A percentile compares a stretch with the other conserved stretches of the same genome.
Conservation (phyloP, 306 rosid genomes). For the Gillenia trifoliata region DNA sequence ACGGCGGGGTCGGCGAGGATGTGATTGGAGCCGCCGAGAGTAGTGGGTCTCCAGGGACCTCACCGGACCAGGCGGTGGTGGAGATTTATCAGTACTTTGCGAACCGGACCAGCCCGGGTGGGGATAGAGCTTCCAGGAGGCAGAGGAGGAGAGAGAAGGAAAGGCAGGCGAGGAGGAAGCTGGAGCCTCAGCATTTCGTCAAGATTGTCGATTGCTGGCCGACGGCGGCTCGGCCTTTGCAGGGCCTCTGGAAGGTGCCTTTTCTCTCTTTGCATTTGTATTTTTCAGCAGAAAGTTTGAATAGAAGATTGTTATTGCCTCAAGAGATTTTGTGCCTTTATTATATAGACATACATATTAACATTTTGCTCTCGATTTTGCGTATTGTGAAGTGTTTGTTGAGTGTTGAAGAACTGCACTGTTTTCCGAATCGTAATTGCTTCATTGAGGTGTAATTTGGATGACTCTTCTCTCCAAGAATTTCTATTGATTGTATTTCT, state of each 20-base stretch:
- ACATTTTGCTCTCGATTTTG: background rate
- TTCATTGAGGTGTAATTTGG: too few relatives aligned
- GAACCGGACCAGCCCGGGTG: slow-evolving; percentile 71
- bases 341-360: background rate
- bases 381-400: background rate
- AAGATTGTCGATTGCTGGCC: slow-evolving; percentile 84
- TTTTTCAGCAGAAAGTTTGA: slow-evolving; percentile 1
- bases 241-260: slow-evolving; percentile 96
- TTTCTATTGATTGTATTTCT: background rate
- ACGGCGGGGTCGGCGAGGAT: slow-evolving; percentile 38
- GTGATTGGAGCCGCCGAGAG: slow-evolving; percentile 21
- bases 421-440: too few relatives aligned
- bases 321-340: background rate
- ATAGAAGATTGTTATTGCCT: background rate
- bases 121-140: slow-evolving; percentile 64
- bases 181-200: slow-evolving; percentile 93
- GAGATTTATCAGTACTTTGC: slow-evolving; percentile 89
- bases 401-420: background rate
- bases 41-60: slow-evolving; percentile 67
- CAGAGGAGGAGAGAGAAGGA: slow-evolving; percentile 78
- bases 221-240: slow-evolving; percentile 68
- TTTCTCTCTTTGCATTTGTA: slow-evolving; percentile 27
- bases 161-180: slow-evolving; percentile 59
- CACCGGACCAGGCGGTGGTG: slow-evolving; percentile 61
- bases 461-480: background rate